Conservation (phyloP, 1,139 yeast species). For the Yamadazyma spencermartinsiae region DNA sequence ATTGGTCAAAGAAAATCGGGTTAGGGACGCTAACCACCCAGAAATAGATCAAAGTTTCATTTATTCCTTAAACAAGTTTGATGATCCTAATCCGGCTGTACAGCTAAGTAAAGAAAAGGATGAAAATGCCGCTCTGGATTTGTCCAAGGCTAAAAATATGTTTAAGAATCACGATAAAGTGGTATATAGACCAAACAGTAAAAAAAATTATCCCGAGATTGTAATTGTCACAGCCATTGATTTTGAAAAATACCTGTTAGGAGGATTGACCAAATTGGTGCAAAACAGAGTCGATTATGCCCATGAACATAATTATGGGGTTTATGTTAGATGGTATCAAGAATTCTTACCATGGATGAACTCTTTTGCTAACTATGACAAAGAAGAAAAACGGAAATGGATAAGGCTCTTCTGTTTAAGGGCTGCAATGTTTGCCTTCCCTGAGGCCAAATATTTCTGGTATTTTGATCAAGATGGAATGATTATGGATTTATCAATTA, state of each 20-base stretch:
- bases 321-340: constrained; percentile 79
- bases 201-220: constrained; percentile 58
- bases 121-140: constrained; percentile 35
- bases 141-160: constrained; percentile 50
- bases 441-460: constrained; percentile 82
- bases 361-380: constrained; percentile 38
- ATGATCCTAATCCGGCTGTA: constrained; percentile 43
- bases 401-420: constrained; percentile 58
- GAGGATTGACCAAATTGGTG: constrained; percentile 62
- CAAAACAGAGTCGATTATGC: constrained; percentile 86
- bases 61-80: constrained; percentile 42
- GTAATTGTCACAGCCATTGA: constrained; percentile 83
- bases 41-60: constrained; percentile 36
- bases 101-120: constrained; percentile 42
- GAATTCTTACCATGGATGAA: constrained; percentile 68
- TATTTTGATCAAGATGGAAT: constrained; percentile 74
- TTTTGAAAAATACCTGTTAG: constrained; percentile 63
- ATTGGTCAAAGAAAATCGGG: constrained; percentile 47
- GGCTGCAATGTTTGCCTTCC: constrained; percentile 87
- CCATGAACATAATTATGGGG: constrained; percentile 68
- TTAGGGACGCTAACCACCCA: constrained; percentile 37
- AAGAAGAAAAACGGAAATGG: constrained; percentile 52
- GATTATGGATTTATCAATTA: constrained; percentile 63
- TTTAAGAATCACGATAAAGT: constrained; percentile 68
- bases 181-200: constrained; percentile 46